A percentile compares a stretch with the other conserved stretches of the same genome.
phyloP scores from a whole-genome alignment of 805 yeast genomes.

The Lipomyces sp. region DNA sequence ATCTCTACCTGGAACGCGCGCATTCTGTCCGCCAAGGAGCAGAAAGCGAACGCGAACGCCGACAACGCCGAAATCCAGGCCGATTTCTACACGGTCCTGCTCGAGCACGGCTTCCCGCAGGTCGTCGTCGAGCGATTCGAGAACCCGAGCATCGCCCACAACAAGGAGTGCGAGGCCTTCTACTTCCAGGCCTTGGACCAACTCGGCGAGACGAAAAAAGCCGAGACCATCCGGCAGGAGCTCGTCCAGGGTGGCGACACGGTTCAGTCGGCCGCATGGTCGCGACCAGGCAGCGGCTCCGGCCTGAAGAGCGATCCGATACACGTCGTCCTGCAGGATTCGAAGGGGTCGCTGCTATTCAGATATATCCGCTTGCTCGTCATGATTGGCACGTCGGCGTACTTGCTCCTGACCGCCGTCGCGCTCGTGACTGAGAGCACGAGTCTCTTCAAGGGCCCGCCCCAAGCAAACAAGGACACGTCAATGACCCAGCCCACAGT shows the following conservation, averaged over 20 bases:
- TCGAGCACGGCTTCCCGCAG: conserved; percentile 87
- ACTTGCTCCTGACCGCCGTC: conserved; percentile 76
- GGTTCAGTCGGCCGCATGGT: conserved; percentile 31
- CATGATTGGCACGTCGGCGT: conserved; percentile 73
- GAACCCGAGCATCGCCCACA: conserved; percentile 85
- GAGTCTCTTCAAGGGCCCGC: conserved; percentile 62
- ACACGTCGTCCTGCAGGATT: conserved; percentile 89
- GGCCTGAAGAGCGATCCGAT: conserved; percentile 81
- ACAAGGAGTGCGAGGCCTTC: conserved; percentile 70
- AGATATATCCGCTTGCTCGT: conserved; percentile 88
- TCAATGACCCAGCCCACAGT: conserved; percentile 85
- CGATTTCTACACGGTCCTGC: conserved; percentile 68
- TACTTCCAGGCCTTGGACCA: conserved; percentile 72
- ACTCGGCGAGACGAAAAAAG: conserved; percentile 71
- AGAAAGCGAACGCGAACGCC: conserved; percentile 76
- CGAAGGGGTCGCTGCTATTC: conserved; percentile 70
- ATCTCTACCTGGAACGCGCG: conserved; percentile 14
- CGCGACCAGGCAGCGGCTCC: conserved; percentile 17
- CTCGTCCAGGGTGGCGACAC: conserved; percentile 15
- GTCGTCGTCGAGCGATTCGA: conserved; percentile 93
- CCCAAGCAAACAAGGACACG: conserved; percentile 72
- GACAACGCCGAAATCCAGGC: conserved; percentile 73
- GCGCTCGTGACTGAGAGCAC: conserved; percentile 79
- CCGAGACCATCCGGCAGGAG: conserved; percentile 59
- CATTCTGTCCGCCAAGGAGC: conserved; percentile 64